A percentile compares a stretch with the other conserved stretches of the same genome.
Evolutionary conservation across 2,329 filamentous ascomycete genomes (phyloP).

Genomic region (Cladosporium velox): DNA sequence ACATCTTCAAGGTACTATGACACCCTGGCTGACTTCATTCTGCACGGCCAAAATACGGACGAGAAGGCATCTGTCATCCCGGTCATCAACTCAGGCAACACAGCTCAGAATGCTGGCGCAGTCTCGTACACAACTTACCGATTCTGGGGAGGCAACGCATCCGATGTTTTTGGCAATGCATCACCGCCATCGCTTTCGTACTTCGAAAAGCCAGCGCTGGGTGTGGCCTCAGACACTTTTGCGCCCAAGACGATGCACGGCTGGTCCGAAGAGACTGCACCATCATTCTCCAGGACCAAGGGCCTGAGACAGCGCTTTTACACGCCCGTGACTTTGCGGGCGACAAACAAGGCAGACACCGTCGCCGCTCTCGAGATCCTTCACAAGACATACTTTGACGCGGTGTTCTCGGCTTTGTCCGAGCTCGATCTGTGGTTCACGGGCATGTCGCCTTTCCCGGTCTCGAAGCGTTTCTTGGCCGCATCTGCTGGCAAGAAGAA

Average conservation of each 20-base stretch:
- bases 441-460: constrained; percentile 7
- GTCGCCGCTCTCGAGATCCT: constrained; percentile 6
- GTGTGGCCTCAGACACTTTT: background rate
- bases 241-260: constrained; percentile 3
- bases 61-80: constrained; percentile 15
- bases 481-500: constrained; percentile 5
- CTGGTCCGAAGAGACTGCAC: constrained; percentile 10
- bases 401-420: background rate
- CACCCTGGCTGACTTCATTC: constrained; percentile 1
- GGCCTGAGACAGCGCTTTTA: constrained; percentile 6
- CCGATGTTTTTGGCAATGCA: background rate
- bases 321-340: constrained; percentile 1
- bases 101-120: background rate
- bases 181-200: constrained; percentile 3
- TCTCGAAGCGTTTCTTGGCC: constrained; percentile 1
- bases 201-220: background rate
- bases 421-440: constrained; percentile 11
- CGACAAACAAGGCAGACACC: background rate
- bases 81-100: background rate
- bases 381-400: background rate
- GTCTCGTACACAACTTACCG: constrained; percentile 11
- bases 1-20: constrained; percentile 2
- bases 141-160: constrained; percentile 10
- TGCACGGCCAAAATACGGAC: constrained; percentile 1
- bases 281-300: background rate